These are phyloP conservation scores for Plasmodium chabaudi DNA, from an alignment of 169 alveolate species.

Conservation along the genomic window DNA sequence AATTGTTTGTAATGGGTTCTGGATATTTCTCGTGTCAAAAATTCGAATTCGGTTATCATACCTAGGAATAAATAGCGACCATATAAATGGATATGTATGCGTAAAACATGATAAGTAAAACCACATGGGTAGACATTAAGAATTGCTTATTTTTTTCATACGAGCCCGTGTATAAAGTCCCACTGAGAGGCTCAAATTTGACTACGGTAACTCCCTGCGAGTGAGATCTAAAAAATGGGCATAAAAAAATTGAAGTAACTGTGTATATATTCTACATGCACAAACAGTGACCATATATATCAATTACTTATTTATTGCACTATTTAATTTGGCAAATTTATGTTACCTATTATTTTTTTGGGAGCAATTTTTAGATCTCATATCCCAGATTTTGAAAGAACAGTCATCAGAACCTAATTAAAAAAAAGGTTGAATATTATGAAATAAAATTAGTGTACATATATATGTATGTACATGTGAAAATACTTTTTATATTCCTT, in stretches of 20 bases:
- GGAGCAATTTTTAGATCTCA: constrained; percentile 23
- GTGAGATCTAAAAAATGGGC: constrained; percentile 33
- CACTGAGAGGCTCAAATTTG: constrained; percentile 28
- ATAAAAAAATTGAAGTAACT: neutral
- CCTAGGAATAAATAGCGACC: neutral
- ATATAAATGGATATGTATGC: no score
- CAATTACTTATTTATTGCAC: no score
- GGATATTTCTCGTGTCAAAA: constrained; percentile 53
- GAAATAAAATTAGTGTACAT: neutral
- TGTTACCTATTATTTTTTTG: constrained; percentile 45
- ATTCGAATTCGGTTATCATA: constrained; percentile 66
- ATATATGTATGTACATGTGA: neutral
- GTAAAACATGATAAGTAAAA: no score
- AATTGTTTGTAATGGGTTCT: constrained; percentile 36
- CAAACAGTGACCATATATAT: neutral
- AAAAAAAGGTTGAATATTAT: neutral
- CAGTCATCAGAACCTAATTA: constrained; percentile 73
- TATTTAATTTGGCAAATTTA: neutral
- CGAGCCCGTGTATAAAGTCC: constrained; percentile 53
- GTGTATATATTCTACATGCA: neutral
- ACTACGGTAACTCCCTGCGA: constrained; percentile 73
- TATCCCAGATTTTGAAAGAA: constrained; percentile 61
- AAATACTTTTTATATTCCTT: no score
- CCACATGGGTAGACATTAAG: no score
- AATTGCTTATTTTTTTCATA: neutral